Base-by-base conservation (phyloP, 352 stramenopile genomes). In the Phytophthora palmivora region DNA sequence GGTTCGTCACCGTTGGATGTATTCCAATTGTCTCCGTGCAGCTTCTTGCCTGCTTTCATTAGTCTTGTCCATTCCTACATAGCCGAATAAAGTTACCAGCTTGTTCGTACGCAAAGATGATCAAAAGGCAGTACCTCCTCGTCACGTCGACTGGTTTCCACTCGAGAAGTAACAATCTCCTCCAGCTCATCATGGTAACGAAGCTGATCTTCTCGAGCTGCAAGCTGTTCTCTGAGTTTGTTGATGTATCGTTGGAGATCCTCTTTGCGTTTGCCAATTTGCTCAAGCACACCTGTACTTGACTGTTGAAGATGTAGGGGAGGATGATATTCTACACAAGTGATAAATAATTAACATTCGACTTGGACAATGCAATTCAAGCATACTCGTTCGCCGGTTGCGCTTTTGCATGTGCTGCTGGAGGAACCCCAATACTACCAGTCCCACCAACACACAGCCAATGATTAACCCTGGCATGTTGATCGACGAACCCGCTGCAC, bases 21-120 rank as follows among this genome's bases (percentile, higher is more conserved):
- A 30, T 68, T 73, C 82, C 82, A 91, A 15, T 82, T 82, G 14
- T 89, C 75, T 6, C 82, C 80, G 41, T 93, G 79, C 0, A 92
- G 18, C 48, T 82, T 85, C 15, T 74, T 73, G 4, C 84, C 84
- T 0, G 76, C 76, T 48, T 78, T 79, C 78, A 93, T 90, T 55
- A 91, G 71, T 52, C 70, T 70, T 15, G 66, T 52, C 84, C 84
- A 93, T 64, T 91, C 78, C 77, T 88, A 30, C 26, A 21, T 38
- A 19, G 11, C n/a, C 43, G 26, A 14, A 24, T 45, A 11, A 55
- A 58, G 32, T 62, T 14, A 41, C 33, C 14, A 45, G 24, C 11
- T 19, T 22, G 30, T 36, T 26, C 15, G 21, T 43, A 26, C 22
- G 33, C 22, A 28, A 34, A 39, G 3, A 5, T 39, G n/a, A 6